Conservation (phyloP, 2,329 filamentous ascomycete species). For the Aquanectria penicillioides region DNA sequence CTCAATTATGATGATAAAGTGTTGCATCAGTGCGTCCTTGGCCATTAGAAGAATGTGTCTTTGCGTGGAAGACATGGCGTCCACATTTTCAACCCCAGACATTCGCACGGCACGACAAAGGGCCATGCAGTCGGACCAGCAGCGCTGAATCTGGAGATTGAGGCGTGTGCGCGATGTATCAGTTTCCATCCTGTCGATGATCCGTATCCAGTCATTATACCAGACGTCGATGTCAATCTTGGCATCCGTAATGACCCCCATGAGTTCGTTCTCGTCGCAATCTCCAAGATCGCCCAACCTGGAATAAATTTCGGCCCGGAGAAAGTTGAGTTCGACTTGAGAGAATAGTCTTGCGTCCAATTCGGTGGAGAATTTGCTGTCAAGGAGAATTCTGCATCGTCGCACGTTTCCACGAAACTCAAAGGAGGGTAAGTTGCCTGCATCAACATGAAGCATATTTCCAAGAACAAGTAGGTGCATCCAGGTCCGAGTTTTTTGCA, state of each 20-base stretch:
- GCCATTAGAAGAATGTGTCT: neutral
- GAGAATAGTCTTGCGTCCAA: slow-evolving; percentile 63
- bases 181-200: slow-evolving; percentile 32
- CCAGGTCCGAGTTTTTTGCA: slow-evolving; percentile 59
- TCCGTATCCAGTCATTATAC: slow-evolving; percentile 52
- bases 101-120: neutral
- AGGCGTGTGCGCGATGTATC: neutral
- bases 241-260: slow-evolving; percentile 53
- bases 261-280: slow-evolving; percentile 48
- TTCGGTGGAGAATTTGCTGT: slow-evolving; percentile 53
- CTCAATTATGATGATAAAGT: neutral
- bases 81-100: neutral
- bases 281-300: slow-evolving; percentile 40
- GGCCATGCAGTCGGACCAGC: neutral
- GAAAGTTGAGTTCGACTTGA: slow-evolving; percentile 56
- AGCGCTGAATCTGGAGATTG: neutral
- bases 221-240: slow-evolving; percentile 59
- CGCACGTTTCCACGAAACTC: slow-evolving; percentile 55
- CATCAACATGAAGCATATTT: slow-evolving; percentile 58
- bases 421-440: slow-evolving; percentile 36
- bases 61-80: neutral
- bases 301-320: slow-evolving; percentile 49
- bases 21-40: neutral
- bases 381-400: slow-evolving; percentile 56
- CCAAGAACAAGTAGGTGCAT: slow-evolving; percentile 63